Base-by-base conservation (phyloP, 1,284 basidiomycete species). In the Boletus semigastroideus region DNA sequence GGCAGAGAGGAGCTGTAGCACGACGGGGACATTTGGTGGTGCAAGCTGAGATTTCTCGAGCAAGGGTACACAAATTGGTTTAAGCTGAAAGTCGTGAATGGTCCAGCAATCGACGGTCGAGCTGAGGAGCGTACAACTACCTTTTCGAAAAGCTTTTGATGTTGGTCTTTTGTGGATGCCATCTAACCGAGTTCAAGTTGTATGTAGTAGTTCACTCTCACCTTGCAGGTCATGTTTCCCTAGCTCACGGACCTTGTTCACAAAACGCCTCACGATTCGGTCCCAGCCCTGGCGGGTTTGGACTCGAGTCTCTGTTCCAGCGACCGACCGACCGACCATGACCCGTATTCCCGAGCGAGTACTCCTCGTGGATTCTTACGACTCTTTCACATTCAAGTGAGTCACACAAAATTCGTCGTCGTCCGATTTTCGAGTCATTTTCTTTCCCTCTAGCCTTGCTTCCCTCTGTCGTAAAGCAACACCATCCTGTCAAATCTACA, bases 301-400 rank as follows among this genome's bases (percentile, higher is more conserved):
- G n/a, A 11, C 11, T 17, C 11, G 36, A 37, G 36, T 19, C 36
- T 19, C 36, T 39, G 13, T 22, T 22, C 6, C 0, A 11, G 19
- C 38, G 12, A 22, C 34, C 19, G 19, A 39, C 46, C 38, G 12
- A 22, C 34, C 19, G 19, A 39, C 46, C 55, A 69, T 66, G 64
- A 50, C 57, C 27, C 31, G 42, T 31, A 53, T 38, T 12, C 46
- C 54, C 1, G 65, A 67, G 37, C 72, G 75, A 49, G 72, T 91
- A 37, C 74, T 92, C 31, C 74, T 93, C 42, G 77, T 93, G 37
- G 90, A 92, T 66, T 90, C 87, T 5, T 90, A 92, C 59, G 91
- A 93, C 68, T 92, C 90, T 1, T 93, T 92, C 70, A 89, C 90
- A 9, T 80, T 83, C 78, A 93, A 92, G 88, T 90, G 52, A 51